These are phyloP conservation scores for Mycena maculata DNA, from an alignment of 768 basidiomycete genomes.

Conservation along the genomic window DNA sequence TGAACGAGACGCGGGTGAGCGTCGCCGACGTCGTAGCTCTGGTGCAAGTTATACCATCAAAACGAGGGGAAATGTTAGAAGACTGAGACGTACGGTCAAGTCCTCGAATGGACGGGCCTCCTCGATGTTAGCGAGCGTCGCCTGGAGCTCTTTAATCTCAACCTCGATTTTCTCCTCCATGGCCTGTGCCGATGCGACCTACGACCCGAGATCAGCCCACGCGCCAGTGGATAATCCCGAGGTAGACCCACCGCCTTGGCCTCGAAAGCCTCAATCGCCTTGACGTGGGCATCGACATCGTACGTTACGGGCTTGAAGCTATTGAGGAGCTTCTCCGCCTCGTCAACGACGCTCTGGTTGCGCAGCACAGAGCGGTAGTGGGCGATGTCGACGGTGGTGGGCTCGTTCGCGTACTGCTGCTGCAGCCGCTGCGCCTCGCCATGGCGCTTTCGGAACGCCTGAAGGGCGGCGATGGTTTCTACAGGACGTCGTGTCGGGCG, in stretches of 20 bases:
- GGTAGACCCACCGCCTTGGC: slow-evolving; percentile 84
- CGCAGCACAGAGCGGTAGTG: slow-evolving; percentile 93
- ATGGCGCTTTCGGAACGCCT: slow-evolving; percentile 97
- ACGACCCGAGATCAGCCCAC: slow-evolving; percentile 24
- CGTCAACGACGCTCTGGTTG: slow-evolving; percentile 92
- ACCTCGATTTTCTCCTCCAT: slow-evolving; percentile 90
- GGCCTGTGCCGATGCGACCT: slow-evolving; percentile 92
- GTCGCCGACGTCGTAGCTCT: slow-evolving; percentile 90
- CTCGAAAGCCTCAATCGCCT: slow-evolving; percentile 97
- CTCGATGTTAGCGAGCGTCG: slow-evolving; percentile 96
- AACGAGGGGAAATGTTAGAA: neutral
- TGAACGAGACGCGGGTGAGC: slow-evolving; percentile 94
- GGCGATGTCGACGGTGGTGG: slow-evolving; percentile 88
- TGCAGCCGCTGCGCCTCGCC: slow-evolving; percentile 85
- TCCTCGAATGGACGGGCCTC: slow-evolving; percentile 98
- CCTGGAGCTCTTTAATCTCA: slow-evolving; percentile 91
- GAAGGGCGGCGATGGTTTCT: slow-evolving; percentile 92
- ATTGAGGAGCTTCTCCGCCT: slow-evolving; percentile 89
- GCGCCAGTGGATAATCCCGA: neutral
- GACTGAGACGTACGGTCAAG: slow-evolving; percentile 75
- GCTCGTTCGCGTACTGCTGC: slow-evolving; percentile 70
- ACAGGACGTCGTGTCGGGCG: slow-evolving; percentile 16
- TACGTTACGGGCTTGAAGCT: slow-evolving; percentile 96
- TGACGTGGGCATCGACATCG: slow-evolving; percentile 89
- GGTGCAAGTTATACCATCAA: slow-evolving; percentile 10